Evolutionary conservation across 2,329 filamentous ascomycete species (phyloP).

Genomic region (Aspergillus felis): DNA sequence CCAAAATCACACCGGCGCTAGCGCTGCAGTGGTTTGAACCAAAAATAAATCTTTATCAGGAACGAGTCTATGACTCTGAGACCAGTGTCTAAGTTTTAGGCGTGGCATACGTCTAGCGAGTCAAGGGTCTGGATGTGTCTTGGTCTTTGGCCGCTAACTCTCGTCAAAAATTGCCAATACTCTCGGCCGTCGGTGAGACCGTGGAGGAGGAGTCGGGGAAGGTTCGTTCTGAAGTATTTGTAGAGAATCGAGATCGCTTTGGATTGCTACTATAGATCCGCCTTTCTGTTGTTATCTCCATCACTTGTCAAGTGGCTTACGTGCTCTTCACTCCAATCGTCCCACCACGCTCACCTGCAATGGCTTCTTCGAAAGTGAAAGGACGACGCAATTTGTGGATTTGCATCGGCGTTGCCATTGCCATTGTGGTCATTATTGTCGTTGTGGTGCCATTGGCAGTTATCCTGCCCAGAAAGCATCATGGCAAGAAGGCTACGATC

Average conservation of each 20-base stretch:
- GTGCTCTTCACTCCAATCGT: neutral
- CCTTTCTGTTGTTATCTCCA: neutral
- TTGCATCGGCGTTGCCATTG: conserved; percentile 3
- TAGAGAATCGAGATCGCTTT: neutral
- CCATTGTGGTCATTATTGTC: conserved; percentile 11
- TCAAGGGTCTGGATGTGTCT: neutral
- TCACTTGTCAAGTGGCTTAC: neutral
- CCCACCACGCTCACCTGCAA: neutral
- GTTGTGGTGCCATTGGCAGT: conserved; percentile 13
- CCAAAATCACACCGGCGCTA: neutral
- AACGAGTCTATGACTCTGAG: neutral
- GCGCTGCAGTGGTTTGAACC: neutral
- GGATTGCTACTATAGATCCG: neutral
- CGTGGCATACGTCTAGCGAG: neutral
- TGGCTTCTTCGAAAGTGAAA: neutral
- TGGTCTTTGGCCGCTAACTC: neutral
- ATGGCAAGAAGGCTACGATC: conserved; percentile 8
- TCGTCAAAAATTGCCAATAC: neutral
- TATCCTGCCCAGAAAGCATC: conserved; percentile 4
- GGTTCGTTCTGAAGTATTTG: neutral
- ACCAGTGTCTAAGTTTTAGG: neutral
- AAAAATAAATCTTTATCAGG: neutral
- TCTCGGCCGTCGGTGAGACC: neutral
- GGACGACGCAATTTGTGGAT: conserved; percentile 3
- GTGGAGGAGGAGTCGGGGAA: neutral